phyloP scores from a whole-genome alignment of 768 basidiomycete species.

The Ramaria rubella region DNA sequence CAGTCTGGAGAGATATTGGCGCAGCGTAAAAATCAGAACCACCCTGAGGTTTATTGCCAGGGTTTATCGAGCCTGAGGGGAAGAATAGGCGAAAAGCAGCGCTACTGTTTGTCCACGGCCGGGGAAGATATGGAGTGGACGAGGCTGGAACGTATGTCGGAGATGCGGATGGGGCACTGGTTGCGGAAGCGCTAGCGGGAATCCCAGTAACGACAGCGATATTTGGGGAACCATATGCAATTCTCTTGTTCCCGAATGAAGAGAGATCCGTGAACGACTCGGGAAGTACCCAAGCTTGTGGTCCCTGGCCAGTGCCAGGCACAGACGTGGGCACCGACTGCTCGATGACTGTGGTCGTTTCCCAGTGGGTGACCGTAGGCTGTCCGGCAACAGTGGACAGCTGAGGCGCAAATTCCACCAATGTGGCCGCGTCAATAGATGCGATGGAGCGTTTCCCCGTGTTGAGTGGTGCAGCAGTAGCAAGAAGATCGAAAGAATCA shows the following conservation, averaged over 20 bases:
- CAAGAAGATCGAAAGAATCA: background rate
- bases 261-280: slow-evolving; percentile 49
- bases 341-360: background rate
- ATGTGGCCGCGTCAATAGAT: too few species aligned
- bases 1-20: slow-evolving; percentile 39
- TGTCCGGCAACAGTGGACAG: background rate
- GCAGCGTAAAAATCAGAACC: slow-evolving; percentile 65
- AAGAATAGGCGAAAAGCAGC: slow-evolving; percentile 52
- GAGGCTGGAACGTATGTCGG: slow-evolving; percentile 8
- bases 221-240: slow-evolving; percentile 49
- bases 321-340: background rate
- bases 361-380: background rate
- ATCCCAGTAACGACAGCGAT: slow-evolving; percentile 48
- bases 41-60: slow-evolving; percentile 52
- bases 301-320: background rate
- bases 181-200: slow-evolving; percentile 31
- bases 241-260: slow-evolving; percentile 52
- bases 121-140: slow-evolving; percentile 10
- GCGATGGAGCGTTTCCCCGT: background rate
- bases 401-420: background rate
- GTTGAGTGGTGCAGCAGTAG: background rate
- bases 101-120: slow-evolving; percentile 25
- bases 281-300: slow-evolving; percentile 45
- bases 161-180: slow-evolving; percentile 14
- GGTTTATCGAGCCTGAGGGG: slow-evolving; percentile 64